Evolutionary conservation across 2,329 filamentous ascomycete genomes (phyloP).

Genomic region (Coniochaeta sp.): DNA sequence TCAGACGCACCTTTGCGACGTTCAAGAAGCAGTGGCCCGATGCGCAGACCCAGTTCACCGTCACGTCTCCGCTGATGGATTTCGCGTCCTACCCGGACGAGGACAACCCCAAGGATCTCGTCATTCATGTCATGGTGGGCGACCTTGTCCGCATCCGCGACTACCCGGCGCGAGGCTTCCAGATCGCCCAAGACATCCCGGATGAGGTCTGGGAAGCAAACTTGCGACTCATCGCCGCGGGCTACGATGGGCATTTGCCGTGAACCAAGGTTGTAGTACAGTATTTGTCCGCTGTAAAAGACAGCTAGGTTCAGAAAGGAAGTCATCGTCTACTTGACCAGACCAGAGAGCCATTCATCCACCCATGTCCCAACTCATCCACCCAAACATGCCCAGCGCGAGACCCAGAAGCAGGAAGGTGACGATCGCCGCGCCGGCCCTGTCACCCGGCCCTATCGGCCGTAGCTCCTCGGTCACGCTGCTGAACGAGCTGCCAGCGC

Average conservation of each 20-base stretch:
- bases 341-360: too few relatives aligned
- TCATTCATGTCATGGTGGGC: conserved; percentile 36
- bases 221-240: conserved; percentile 29
- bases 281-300: neutral
- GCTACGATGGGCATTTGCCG: conserved; percentile 8
- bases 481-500: conserved; percentile 28
- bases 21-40: conserved; percentile 38
- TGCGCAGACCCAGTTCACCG: conserved; percentile 21
- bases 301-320: neutral
- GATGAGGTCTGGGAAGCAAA: conserved; percentile 32
- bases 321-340: too few relatives aligned
- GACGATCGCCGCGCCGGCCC: conserved; percentile 40
- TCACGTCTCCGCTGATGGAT: conserved; percentile 30
- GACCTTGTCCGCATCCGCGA: conserved; percentile 34
- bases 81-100: conserved; percentile 33
- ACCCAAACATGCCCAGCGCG: conserved; percentile 36
- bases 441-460: conserved; percentile 35
- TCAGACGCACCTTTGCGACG: conserved; percentile 36
- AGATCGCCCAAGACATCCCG: conserved; percentile 35
- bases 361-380: conserved; percentile 35
- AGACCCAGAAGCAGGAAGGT: conserved; percentile 35
- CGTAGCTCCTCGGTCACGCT: conserved; percentile 11
- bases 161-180: conserved; percentile 34
- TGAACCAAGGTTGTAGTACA: neutral
- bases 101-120: conserved; percentile 31